Evolutionary conservation across 2,329 filamentous ascomycete genomes (phyloP).

Genomic region (Monosporascus sp.): DNA sequence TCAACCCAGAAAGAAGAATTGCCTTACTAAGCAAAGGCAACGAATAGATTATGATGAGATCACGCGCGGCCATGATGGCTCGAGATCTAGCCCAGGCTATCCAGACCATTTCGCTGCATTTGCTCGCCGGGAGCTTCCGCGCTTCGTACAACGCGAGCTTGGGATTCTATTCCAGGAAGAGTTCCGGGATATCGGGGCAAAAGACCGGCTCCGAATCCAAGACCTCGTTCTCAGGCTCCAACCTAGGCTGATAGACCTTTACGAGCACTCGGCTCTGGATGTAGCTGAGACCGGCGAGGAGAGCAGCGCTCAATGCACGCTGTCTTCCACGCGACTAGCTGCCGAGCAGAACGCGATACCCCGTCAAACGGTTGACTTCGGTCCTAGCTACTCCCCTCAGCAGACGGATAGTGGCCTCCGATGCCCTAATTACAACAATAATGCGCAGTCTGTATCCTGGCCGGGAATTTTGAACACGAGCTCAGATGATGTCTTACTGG

Average conservation of each 20-base stretch:
- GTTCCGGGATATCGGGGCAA: neutral
- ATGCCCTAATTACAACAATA: too few species aligned
- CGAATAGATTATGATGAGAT: neutral
- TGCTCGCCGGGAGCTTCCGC: neutral
- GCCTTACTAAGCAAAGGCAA: neutral
- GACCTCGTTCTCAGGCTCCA: neutral
- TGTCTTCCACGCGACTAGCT: too few species aligned
- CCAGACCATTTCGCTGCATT: neutral
- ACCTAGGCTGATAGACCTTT: neutral
- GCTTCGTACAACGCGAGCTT: neutral
- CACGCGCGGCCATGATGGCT: neutral
- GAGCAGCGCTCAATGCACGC: neutral
- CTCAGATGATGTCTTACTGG: too few species aligned
- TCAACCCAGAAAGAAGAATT: neutral
- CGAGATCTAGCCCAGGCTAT: neutral
- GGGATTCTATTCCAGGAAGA: neutral
- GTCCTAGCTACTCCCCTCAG: too few species aligned
- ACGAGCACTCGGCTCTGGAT: neutral
- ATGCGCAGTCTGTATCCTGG: too few species aligned
- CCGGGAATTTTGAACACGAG: too few species aligned
- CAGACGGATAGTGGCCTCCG: too few species aligned
- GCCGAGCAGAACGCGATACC: too few species aligned
- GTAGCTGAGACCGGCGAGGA: neutral
- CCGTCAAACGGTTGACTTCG: too few species aligned
- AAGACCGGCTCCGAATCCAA: neutral